Evolutionary conservation across 495 filamentous ascomycete species (phyloP).

Genomic region (Delitschia confertaspora): DNA sequence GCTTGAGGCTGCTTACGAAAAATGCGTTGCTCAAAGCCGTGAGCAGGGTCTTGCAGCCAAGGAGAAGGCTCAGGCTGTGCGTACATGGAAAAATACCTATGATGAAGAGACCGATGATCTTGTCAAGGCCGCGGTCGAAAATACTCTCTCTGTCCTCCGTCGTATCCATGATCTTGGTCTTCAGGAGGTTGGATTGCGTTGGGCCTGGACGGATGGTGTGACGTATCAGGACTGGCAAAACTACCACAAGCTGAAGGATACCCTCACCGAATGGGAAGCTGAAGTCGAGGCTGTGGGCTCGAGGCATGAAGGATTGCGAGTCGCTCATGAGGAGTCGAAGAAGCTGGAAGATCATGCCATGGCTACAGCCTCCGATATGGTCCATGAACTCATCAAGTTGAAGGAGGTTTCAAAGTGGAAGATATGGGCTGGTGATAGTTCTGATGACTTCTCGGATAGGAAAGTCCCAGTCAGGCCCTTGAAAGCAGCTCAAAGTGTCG

Average conservation of each 20-base stretch:
- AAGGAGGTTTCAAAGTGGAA: constrained; percentile 87
- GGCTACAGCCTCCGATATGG: constrained; percentile 66
- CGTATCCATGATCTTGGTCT: constrained; percentile 78
- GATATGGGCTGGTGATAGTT: constrained; percentile 62
- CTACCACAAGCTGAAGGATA: constrained; percentile 75
- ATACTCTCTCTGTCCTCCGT: constrained; percentile 74
- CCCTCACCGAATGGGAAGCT: constrained; percentile 77
- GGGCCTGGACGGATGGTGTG: constrained; percentile 92
- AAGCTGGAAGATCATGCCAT: constrained; percentile 70
- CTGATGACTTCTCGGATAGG: constrained; percentile 63
- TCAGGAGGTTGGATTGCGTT: constrained; percentile 93
- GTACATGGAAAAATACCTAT: constrained; percentile 68
- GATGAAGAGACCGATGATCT: constrained; percentile 59
- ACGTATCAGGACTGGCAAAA: constrained; percentile 94
- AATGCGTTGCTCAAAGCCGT: constrained; percentile 55
- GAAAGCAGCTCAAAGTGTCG: constrained; percentile 40
- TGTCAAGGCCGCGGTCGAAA: constrained; percentile 65
- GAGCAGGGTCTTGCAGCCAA: constrained; percentile 68
- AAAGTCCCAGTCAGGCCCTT: constrained; percentile 41
- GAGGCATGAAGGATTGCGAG: constrained; percentile 59
- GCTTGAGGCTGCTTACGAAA: constrained; percentile 51
- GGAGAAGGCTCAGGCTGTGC: constrained; percentile 69
- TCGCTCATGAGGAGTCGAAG: constrained; percentile 58
- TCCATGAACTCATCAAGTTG: constrained; percentile 70
- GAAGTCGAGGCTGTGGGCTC: constrained; percentile 65